These are phyloP conservation scores for Lophiostoma macrostomum DNA, from an alignment of 495 filamentous ascomycete genomes.

Conservation along the genomic window DNA sequence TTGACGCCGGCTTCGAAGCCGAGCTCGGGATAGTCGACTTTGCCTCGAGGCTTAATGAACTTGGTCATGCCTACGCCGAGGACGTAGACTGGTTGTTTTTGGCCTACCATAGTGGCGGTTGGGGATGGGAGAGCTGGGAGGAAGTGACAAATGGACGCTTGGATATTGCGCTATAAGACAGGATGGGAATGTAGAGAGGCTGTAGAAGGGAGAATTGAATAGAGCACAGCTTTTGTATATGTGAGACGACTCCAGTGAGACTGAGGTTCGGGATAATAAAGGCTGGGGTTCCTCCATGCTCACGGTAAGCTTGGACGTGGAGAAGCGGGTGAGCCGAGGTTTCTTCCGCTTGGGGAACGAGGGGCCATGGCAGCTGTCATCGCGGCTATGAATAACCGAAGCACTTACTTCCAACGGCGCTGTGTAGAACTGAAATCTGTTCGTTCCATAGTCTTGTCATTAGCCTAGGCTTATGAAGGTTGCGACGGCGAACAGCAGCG, in stretches of 20 bases:
- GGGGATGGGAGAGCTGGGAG: background rate
- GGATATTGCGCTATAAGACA: background rate
- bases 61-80: constrained; percentile 98
- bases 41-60: constrained; percentile 96
- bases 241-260: no score
- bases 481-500: background rate
- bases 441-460: background rate
- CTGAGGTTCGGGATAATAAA: constrained; percentile 25
- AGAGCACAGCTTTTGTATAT: no score
- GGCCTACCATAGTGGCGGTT: constrained; percentile 34
- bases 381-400: constrained; percentile 19
- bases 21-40: constrained; percentile 83
- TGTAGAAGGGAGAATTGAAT: background rate
- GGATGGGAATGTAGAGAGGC: background rate
- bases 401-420: background rate
- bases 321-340: constrained; percentile 30
- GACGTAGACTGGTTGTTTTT: constrained; percentile 70
- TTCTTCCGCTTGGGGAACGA: constrained; percentile 17
- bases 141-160: background rate
- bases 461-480: background rate
- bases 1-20: constrained; percentile 96
- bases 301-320: constrained; percentile 15
- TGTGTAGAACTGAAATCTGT: background rate
- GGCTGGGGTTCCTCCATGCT: constrained; percentile 5
- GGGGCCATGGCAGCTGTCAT: background rate